Base-by-base conservation (phyloP, 805 yeast genomes). In the Nakazawaea holstii region DNA sequence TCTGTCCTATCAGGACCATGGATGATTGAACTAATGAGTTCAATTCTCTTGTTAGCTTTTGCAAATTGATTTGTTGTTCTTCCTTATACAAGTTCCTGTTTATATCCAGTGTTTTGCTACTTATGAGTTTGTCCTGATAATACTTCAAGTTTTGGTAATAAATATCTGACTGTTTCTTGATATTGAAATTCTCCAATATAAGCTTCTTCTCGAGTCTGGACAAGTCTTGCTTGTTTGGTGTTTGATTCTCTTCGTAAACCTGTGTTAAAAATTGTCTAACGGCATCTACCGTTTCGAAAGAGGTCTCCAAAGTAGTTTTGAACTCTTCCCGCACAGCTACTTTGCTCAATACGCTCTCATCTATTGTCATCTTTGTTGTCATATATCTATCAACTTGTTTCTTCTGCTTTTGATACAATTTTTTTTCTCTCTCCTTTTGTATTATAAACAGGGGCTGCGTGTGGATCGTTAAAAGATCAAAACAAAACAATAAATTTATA, bases 131-230 rank as follows among this genome's bases (percentile, higher is more conserved):
- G 9, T 33, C 41, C 9, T 35, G 35, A 14, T 17, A 20, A 15
- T 28, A 24, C 33, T 40, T 33, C 27, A 46, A 28, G 13, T 35
- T 36, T 20, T 35, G 37, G 17, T 40, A 36, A 15, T 40, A 35
- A 3, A n/a, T 27, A 30, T 46, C 45, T 4, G 45, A 35, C 35
- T 35, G 32, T 24, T 36, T 39, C 45, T 46, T 40, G 24, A 46
- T 40, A 15, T 40, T 13, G 17, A 35, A 40, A 27, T 46, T 46
- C 37, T 46, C 49, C 31, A 46, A n/a, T 8, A 46, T 38, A 30
- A 46, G 30, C 17, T 28, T 35, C 37, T 20, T 39, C 37, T 40
- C 44, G 24, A 46, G 31, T 29, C 14, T 9, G 5, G 17, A n/a
- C 8, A 46, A 30, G 13, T 40, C 41, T 7, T 20, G 17, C 17